These are phyloP conservation scores for Neurospora cerealis DNA, from an alignment of 495 filamentous ascomycete species.

Conservation along the genomic window DNA sequence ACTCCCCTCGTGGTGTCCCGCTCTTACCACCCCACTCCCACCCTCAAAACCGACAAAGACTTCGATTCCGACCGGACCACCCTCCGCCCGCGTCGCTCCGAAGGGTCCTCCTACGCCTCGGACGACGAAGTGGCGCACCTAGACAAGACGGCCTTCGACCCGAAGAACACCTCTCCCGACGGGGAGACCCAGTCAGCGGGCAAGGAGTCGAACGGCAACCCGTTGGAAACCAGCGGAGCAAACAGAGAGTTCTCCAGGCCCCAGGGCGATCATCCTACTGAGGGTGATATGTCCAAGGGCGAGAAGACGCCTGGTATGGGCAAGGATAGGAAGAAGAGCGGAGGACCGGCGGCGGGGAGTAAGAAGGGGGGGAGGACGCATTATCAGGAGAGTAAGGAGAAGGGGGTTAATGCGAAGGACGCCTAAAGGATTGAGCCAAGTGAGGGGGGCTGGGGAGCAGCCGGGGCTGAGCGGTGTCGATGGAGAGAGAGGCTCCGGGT, in stretches of 20 bases:
- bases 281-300: background rate
- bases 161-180: slow-evolving; percentile 30
- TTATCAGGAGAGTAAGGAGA: background rate
- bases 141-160: slow-evolving; percentile 31
- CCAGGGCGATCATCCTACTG: slow-evolving; percentile 4
- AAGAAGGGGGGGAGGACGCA: slow-evolving; percentile 19
- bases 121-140: slow-evolving; percentile 29
- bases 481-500: background rate
- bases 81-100: slow-evolving; percentile 27
- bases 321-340: slow-evolving; percentile 7
- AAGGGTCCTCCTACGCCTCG: slow-evolving; percentile 27
- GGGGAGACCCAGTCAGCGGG: slow-evolving; percentile 16
- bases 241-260: slow-evolving; percentile 23
- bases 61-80: slow-evolving; percentile 25
- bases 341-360: background rate
- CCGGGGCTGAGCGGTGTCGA: background rate
- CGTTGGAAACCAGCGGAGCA: slow-evolving; percentile 28
- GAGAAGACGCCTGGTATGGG: background rate
- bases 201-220: slow-evolving; percentile 21
- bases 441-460: background rate
- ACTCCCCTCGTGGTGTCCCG: background rate
- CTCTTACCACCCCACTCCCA: slow-evolving; percentile 13
- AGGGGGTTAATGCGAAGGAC: background rate
- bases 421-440: background rate
- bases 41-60: slow-evolving; percentile 23